Conservation (phyloP, 768 basidiomycete genomes). For the Austroboletus festivus region DNA sequence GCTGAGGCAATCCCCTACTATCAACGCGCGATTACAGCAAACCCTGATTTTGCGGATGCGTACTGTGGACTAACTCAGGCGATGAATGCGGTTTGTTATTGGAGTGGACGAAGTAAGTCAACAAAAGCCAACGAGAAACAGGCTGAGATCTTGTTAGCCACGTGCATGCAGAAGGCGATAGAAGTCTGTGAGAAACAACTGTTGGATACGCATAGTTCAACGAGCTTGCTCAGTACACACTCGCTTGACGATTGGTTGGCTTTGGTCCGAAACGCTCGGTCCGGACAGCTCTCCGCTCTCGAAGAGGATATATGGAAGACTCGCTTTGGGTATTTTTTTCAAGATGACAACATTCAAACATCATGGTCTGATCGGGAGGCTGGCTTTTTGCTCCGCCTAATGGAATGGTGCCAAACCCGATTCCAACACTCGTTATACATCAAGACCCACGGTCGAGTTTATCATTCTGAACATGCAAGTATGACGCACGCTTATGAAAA, state of each 20-base stretch:
- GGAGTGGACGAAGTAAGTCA: conserved; percentile 36
- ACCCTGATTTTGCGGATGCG: conserved; percentile 45
- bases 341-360: conserved; percentile 17
- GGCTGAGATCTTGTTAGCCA: conserved; percentile 16
- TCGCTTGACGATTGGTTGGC: conserved; percentile 38
- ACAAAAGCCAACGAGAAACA: conserved; percentile 6
- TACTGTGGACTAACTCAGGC: conserved; percentile 47
- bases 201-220: conserved; percentile 29
- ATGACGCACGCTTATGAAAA: conserved; percentile 6
- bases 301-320: conserved; percentile 33
- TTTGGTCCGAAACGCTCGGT: conserved; percentile 29
- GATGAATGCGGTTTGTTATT: conserved; percentile 46
- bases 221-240: conserved; percentile 27
- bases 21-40: conserved; percentile 39
- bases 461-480: conserved; percentile 15
- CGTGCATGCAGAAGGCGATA: conserved; percentile 38
- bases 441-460: conserved; percentile 31
- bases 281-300: conserved; percentile 19
- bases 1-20: conserved; percentile 47
- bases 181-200: conserved; percentile 39
- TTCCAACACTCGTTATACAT: conserved; percentile 44
- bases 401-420: conserved; percentile 42
- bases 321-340: conserved; percentile 31
- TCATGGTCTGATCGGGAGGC: conserved; percentile 34
- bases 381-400: conserved; percentile 42